Percentiles rank a stretch among this genome's conserved stretches.
phyloP scores from a whole-genome alignment of 805 yeast genomes.

The Jamesozyma jinghongensis region DNA sequence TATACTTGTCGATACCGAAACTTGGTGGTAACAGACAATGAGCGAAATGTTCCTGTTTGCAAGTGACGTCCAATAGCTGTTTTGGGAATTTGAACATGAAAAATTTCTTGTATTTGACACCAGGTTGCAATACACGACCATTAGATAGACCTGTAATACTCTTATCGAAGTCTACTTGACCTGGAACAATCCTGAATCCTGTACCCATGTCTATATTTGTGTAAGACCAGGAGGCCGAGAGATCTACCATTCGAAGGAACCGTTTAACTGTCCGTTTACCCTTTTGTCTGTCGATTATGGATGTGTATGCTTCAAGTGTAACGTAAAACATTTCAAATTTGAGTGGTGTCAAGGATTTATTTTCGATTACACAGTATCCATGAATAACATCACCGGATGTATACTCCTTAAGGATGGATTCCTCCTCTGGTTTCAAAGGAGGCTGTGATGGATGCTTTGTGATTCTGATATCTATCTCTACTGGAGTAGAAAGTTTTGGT shows the following conservation, averaged over 20 bases:
- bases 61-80: constrained; percentile 42
- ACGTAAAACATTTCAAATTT: constrained; percentile 52
- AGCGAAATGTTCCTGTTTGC: constrained; percentile 34
- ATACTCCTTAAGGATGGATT: constrained; percentile 36
- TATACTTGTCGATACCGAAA: constrained; percentile 30
- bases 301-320: constrained; percentile 43
- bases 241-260: constrained; percentile 42
- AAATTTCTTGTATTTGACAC: constrained; percentile 42
- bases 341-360: constrained; percentile 34
- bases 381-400: constrained; percentile 47
- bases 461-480: constrained; percentile 17
- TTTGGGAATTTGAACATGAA: constrained; percentile 50
- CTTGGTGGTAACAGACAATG: constrained; percentile 34
- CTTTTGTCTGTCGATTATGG: constrained; percentile 14
- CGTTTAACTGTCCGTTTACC: constrained; percentile 22
- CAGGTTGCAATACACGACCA: constrained; percentile 39
- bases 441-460: constrained; percentile 19
- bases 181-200: constrained; percentile 28
- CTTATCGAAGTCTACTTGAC: constrained; percentile 21
- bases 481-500: constrained; percentile 14
- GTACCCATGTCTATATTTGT: constrained; percentile 40
- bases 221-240: constrained; percentile 43
- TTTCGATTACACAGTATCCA: constrained; percentile 41
- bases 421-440: constrained; percentile 20
- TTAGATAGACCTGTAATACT: constrained; percentile 35